Evolutionary conservation across 2,329 filamentous ascomycete species (phyloP), one percentile per base, ranked within the genome.

Genomic region (Aspergillus awamori): DNA sequence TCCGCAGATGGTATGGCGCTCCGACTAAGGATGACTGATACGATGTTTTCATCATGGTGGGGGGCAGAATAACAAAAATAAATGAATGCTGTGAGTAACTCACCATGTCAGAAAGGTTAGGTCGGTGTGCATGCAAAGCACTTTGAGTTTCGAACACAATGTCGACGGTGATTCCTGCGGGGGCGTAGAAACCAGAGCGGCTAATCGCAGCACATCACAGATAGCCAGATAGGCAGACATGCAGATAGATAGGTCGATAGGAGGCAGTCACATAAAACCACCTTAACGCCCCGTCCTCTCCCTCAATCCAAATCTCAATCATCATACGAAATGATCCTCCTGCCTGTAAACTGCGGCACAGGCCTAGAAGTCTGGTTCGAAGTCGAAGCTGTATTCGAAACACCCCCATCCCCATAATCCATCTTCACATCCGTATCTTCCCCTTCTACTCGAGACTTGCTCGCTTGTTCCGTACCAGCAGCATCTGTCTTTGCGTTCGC

Each of bases 21-120:
- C 88, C 85, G 92, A 83, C 91, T 96, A 96, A 96, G 92, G 92
- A 96, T 96, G 92, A 96, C 91, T 90, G 66, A 93, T 93, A 93
- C 84, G 80, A 85, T 80, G 77, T 83, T 93, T 87, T 95, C 92
- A 94, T 96, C 92, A 94, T 72, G 69, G 69, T 59, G 43, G 2
- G 26, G 11, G 11, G 47, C 39, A 43, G 56, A 7, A 38, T 11
- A 47, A 24, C 13, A 55, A 7, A 57, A 47, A 26, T 0, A 20
- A 20, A 20, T 20, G 2, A 20, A 20, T 20, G 20, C 20, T 20
- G 20, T 20, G 2, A 20, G 33, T 15, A 36, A 36, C 33, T 36
- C 13, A 47, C 24, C n/a, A 20, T 15, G 8, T 26, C 36, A 33
- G 26, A 10, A 11, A 17, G 8, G 4, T 11, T 7, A 28, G 6